phyloP scores from a whole-genome alignment of 2,329 filamentous ascomycete genomes.

The Atkinsonella hypoxylon region DNA sequence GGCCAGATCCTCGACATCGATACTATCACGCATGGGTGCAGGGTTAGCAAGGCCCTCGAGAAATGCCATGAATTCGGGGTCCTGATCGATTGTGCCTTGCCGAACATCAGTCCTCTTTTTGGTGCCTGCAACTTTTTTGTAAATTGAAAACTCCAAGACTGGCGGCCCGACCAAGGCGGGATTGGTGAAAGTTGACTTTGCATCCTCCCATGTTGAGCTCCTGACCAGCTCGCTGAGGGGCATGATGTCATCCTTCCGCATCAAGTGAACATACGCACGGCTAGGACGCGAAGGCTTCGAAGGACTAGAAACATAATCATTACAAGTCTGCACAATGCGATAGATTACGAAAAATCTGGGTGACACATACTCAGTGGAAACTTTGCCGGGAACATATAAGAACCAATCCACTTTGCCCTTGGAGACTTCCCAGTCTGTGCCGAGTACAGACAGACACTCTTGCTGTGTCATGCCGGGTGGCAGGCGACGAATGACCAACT shows the following conservation, averaged over 20 bases:
- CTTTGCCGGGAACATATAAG: slow-evolving; percentile 52
- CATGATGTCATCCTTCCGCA: slow-evolving; percentile 55
- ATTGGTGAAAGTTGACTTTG: slow-evolving; percentile 61
- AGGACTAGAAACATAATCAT: slow-evolving; percentile 36
- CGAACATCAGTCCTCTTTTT: slow-evolving; percentile 70
- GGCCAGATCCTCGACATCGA: slow-evolving; percentile 29
- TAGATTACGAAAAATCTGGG: neutral
- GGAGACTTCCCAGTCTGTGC: slow-evolving; percentile 71
- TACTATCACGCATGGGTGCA: slow-evolving; percentile 30
- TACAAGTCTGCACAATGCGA: slow-evolving; percentile 4
- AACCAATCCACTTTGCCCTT: slow-evolving; percentile 78
- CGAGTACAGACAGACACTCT: slow-evolving; percentile 63
- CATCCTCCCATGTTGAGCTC: slow-evolving; percentile 63
- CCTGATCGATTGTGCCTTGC: slow-evolving; percentile 92
- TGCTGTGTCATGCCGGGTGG: slow-evolving; percentile 72
- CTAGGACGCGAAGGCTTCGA: slow-evolving; percentile 75
- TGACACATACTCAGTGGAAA: slow-evolving; percentile 64
- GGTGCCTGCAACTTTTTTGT: slow-evolving; percentile 66
- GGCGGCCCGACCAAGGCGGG: slow-evolving; percentile 67
- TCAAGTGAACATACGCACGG: slow-evolving; percentile 71
- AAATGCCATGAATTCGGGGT: slow-evolving; percentile 90
- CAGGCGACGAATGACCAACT: slow-evolving; percentile 73
- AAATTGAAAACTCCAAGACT: slow-evolving; percentile 68
- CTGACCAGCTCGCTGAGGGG: slow-evolving; percentile 60
- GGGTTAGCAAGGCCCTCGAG: slow-evolving; percentile 75